Evolutionary conservation across 768 basidiomycete genomes (phyloP), one percentile per base, ranked within the genome.

Genomic region (Naematelia aurantialba): DNA sequence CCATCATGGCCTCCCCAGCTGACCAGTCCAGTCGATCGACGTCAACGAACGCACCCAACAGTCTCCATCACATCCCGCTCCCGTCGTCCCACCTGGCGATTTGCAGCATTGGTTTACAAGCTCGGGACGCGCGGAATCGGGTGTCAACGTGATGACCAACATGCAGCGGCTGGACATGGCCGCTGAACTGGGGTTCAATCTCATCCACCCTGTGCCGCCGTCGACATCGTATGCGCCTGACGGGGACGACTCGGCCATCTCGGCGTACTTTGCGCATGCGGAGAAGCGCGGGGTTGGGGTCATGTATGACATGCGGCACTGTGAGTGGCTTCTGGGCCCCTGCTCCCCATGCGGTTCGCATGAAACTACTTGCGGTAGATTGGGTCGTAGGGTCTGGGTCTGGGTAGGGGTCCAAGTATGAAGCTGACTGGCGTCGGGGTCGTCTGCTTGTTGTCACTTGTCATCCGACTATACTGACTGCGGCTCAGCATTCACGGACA

Each of bases 241-340:
- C 30, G 47, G 34, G 10, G 59, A 60, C 21, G n/a, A 42, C 17
- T 46, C 31, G 4, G 59, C 52, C 25, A 59, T 60, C 27, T n/a
- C 51, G 5, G 34, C 47, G 5, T 75, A 82, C 0, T 89, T 86
- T 59, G 80, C 81, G 60, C 84, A 87, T 64, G 61, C 85, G 30
- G 84, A 89, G 72, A 81, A 85, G 60, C 83, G 85, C 0, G 83
- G 82, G 0, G 61, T 84, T 2, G 90, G 86, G 68, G 80, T 89
- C 55, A 89, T 89, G 84, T 91, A 90, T 63, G 87, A 89, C 71
- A 89, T 90, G 88, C 82, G 88, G 50, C 79, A 52, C 83, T n/a
- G 57, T 66, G 53, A 47, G 56, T 58, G 31, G 3, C 30, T 14
- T 31, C 29, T 5, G 8, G n/a, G n/a, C n/a, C n/a, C n/a, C n/a